phyloP scores from a whole-genome alignment of 2,329 filamentous ascomycete species.

The Colletotrichum truncatum region DNA sequence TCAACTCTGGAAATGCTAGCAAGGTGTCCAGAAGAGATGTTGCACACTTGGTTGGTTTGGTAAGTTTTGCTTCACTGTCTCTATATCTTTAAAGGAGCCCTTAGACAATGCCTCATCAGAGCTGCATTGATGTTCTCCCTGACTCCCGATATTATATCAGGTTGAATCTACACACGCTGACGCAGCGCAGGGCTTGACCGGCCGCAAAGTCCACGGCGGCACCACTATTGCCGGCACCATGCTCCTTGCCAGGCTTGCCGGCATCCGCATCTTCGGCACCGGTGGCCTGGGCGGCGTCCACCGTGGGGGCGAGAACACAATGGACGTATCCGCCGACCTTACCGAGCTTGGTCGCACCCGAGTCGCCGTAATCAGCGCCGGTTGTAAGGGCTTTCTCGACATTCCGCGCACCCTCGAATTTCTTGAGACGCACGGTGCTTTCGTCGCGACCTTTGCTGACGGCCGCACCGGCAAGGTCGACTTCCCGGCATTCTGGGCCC shows the following conservation, averaged over 20 bases:
- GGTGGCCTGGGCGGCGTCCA: slow-evolving; percentile 96
- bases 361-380: slow-evolving; percentile 87
- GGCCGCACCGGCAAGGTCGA: slow-evolving; percentile 77
- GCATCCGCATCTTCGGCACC: slow-evolving; percentile 93
- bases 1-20: slow-evolving; percentile 70
- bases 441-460: slow-evolving; percentile 90
- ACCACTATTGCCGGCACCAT: slow-evolving; percentile 96
- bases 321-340: slow-evolving; percentile 96
- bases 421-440: slow-evolving; percentile 76
- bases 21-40: slow-evolving; percentile 92
- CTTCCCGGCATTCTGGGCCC: slow-evolving; percentile 92
- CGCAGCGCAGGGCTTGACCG: slow-evolving; percentile 64
- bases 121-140: too few species aligned
- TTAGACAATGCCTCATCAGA: too few species aligned
- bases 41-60: slow-evolving; percentile 81
- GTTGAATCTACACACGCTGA: slow-evolving; percentile 2
- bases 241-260: slow-evolving; percentile 85
- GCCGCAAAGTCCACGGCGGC: slow-evolving; percentile 80
- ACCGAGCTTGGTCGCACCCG: slow-evolving; percentile 92
- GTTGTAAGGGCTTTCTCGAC: slow-evolving; percentile 96
- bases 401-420: slow-evolving; percentile 88
- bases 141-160: too few species aligned
- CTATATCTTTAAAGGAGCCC: not conserved
- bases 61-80: slow-evolving; percentile 49
- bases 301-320: slow-evolving; percentile 82